Evolutionary conservation across 2,329 filamentous ascomycete species (phyloP).

Genomic region (Sclerotinia glacialis): DNA sequence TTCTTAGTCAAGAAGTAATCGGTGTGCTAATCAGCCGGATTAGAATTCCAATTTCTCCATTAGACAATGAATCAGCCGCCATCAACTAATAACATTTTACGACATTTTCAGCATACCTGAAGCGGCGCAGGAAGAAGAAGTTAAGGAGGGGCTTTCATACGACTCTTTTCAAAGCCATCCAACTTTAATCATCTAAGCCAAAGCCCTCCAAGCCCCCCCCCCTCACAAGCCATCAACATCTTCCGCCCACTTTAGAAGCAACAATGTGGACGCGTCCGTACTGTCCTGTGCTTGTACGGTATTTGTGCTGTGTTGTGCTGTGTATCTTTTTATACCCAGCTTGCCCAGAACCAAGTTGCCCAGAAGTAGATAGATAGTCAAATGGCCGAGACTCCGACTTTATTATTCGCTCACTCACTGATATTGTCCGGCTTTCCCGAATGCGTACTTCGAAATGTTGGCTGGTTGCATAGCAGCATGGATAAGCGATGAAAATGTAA

Average conservation of each 20-base stretch:
- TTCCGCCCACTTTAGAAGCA: constrained; percentile 1
- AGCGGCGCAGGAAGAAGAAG: constrained; percentile 6
- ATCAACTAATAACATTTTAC: not conserved
- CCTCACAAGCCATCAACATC: constrained; percentile 3
- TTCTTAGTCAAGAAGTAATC: not conserved
- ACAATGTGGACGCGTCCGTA: not conserved
- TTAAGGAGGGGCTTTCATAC: constrained; percentile 6
- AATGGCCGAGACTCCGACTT: constrained; percentile 9
- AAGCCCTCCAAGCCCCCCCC: constrained; percentile 5
- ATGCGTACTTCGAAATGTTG: not conserved
- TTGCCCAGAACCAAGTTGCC: not conserved
- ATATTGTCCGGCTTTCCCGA: constrained; percentile 6
- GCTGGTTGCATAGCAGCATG: constrained; percentile 2
- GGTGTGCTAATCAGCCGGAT: not conserved
- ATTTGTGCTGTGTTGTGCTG: not conserved
- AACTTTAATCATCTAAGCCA: constrained; percentile 4
- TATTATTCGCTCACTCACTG: constrained; percentile 3
- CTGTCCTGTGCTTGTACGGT: no score
- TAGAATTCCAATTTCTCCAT: not conserved
- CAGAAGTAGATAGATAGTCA: no score
- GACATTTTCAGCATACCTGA: constrained; percentile 13
- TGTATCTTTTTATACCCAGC: not conserved
- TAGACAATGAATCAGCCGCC: constrained; percentile 1
- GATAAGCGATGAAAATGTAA: constrained; percentile 6
- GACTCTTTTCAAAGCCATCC: constrained; percentile 7